Percentiles rank a stretch among this genome's conserved stretches.
phyloP scores from a whole-genome alignment of 176 grass and related monocot species.

The Avena sativa region DNA sequence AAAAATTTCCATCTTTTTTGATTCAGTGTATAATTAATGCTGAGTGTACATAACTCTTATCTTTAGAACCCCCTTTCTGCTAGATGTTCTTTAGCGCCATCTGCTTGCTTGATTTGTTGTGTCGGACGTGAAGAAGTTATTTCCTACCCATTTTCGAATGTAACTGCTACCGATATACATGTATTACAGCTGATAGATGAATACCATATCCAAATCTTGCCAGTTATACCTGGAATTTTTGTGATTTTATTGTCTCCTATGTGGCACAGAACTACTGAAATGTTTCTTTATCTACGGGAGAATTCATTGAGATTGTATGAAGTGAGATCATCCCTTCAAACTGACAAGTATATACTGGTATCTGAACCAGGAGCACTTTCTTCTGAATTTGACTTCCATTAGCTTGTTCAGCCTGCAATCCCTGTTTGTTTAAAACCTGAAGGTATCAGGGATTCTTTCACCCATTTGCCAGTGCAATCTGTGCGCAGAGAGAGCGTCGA shows the following conservation, averaged over 20 bases:
- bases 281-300: not conserved
- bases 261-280: not conserved
- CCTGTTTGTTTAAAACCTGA: not conserved
- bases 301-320: not conserved
- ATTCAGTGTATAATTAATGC: conserved; percentile 71
- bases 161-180: conserved; percentile 22
- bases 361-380: not conserved
- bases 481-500: not conserved
- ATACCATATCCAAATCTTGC: conserved; percentile 16
- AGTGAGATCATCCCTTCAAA: not conserved
- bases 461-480: not conserved
- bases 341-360: not conserved
- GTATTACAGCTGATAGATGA: conserved; percentile 37
- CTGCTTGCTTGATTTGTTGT: conserved; percentile 52
- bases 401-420: not conserved
- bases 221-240: not conserved
- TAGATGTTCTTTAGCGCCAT: conserved; percentile 35
- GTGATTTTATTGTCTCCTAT: not conserved
- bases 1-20: conserved; percentile 36
- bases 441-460: not conserved
- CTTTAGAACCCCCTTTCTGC: conserved; percentile 20
- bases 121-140: conserved; percentile 26
- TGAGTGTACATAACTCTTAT: conserved; percentile 77
- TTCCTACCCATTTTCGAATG: conserved; percentile 29
- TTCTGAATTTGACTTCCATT: not conserved